phyloP scores from a whole-genome alignment of 192 early-diverging fungal species.

The Linnemannia elongata region DNA sequence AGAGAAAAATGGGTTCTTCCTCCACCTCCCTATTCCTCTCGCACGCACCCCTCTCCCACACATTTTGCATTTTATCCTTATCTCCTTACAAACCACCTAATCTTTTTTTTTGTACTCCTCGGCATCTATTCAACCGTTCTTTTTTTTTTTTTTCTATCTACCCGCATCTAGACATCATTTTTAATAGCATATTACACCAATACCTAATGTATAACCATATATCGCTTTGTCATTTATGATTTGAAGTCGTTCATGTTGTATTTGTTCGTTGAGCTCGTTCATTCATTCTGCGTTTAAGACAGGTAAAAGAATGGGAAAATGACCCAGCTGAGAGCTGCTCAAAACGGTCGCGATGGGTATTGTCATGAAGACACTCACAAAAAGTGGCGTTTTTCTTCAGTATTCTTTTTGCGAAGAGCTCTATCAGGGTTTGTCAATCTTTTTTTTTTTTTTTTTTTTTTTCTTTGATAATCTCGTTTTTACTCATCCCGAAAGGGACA shows the following conservation, averaged over 20 bases:
- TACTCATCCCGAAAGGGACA: neutral
- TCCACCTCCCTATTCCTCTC: neutral
- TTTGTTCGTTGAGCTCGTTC: neutral
- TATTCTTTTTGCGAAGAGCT: neutral
- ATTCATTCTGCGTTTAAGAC: neutral
- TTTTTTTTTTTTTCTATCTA: neutral
- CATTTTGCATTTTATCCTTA: neutral
- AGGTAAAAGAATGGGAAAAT: neutral
- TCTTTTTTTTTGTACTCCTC: neutral
- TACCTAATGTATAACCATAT: too few relatives aligned
- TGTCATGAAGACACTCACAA: too few relatives aligned
- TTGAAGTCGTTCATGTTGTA: neutral
- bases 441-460: neutral
- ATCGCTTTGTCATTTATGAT: neutral
- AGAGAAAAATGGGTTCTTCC: neutral
- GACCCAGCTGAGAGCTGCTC: neutral
- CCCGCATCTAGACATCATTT: conserved; percentile 1
- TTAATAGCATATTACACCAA: neutral
- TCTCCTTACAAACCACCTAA: neutral
- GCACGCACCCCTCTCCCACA: neutral
- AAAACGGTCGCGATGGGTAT: too few relatives aligned
- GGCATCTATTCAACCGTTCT: neutral
- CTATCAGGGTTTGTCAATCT: too few relatives aligned
- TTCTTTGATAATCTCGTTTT: neutral
- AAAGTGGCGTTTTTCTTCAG: neutral